phyloP scores from a whole-genome alignment of 2,329 filamentous ascomycete species.

The Tetracladium maxilliforme region DNA sequence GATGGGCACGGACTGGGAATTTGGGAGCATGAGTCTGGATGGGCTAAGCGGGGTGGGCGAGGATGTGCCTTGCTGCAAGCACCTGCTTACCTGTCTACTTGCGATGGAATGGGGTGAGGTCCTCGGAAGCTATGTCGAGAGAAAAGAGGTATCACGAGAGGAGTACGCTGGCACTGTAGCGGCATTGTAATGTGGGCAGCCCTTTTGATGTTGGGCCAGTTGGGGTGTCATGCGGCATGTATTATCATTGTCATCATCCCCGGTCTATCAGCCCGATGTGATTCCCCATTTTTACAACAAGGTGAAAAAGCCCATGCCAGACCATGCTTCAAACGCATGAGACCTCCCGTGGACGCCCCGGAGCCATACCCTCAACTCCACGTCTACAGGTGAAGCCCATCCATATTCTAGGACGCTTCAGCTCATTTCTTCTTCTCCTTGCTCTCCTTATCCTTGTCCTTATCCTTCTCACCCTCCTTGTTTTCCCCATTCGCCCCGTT shows the following conservation, averaged over 20 bases:
- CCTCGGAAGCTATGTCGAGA: conserved; percentile 40
- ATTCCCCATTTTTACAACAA: too few species aligned
- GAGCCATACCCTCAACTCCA: too few species aligned
- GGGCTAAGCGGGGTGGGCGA: conserved; percentile 5
- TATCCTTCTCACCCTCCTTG: conserved; percentile 28
- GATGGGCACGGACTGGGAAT: conserved; percentile 15
- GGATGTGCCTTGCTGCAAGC: conserved; percentile 59
- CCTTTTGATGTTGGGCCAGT: too few species aligned
- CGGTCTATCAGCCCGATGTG: too few species aligned
- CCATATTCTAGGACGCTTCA: too few species aligned
- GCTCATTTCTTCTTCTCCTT: conserved; percentile 34
- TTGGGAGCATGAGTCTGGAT: conserved; percentile 31
- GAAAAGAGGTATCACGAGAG: conserved; percentile 37
- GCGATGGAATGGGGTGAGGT: conserved; percentile 46
- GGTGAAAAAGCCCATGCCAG: too few species aligned
- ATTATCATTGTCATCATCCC: too few species aligned
- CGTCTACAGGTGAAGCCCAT: too few species aligned
- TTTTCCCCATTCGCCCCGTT: conserved; percentile 35
- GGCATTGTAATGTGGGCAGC: too few species aligned
- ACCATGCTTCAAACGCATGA: too few species aligned
- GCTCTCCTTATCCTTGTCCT: conserved; percentile 37
- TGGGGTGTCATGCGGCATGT: too few species aligned
- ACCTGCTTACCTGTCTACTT: conserved; percentile 72
- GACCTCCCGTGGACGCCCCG: too few species aligned
- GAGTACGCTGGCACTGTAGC: conserved; percentile 73